Percentiles rank a stretch among this genome's conserved stretches.
Evolutionary conservation across 108 stramenopile species (phyloP).

Genomic region (Aurantiochytrium sp.): DNA sequence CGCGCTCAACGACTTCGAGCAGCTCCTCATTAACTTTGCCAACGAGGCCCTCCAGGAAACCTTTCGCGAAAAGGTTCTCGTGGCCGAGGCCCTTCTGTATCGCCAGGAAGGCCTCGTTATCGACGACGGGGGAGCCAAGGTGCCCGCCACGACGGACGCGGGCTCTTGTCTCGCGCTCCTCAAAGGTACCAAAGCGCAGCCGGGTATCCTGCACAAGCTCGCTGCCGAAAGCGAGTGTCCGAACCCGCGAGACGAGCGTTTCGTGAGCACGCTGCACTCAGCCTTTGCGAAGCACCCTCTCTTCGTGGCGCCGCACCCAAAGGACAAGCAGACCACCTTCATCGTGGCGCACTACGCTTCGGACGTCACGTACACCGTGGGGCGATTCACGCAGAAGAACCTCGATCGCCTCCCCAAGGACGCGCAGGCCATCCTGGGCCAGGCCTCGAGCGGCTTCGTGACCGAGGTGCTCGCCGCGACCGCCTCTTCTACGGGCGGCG

Average conservation of each 20-base stretch:
- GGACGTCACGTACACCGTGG: slow-evolving; percentile 26
- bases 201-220: slow-evolving; percentile 8
- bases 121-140: not conserved
- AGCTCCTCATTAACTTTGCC: slow-evolving; percentile 41
- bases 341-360: slow-evolving; percentile 36
- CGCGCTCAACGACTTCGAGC: slow-evolving; percentile 24
- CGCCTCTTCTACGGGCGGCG: not conserved
- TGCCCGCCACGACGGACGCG: not conserved
- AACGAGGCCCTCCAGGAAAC: slow-evolving; percentile 33
- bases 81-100: slow-evolving; percentile 17
- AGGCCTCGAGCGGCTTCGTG: not conserved
- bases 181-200: not conserved
- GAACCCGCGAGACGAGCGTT: not conserved
- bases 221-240: not conserved
- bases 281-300: too few species aligned
- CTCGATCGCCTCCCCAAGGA: slow-evolving; percentile 38
- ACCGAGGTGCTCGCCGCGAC: slow-evolving; percentile 17
- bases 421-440: not conserved
- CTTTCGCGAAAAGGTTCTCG: slow-evolving; percentile 23
- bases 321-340: not conserved
- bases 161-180: not conserved
- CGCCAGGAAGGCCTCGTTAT: not conserved
- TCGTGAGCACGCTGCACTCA: not conserved
- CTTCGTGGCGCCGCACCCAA: not conserved
- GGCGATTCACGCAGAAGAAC: slow-evolving; percentile 42